phyloP scores from a whole-genome alignment of 1,139 yeast species.

The Diutina mesorugosa region DNA sequence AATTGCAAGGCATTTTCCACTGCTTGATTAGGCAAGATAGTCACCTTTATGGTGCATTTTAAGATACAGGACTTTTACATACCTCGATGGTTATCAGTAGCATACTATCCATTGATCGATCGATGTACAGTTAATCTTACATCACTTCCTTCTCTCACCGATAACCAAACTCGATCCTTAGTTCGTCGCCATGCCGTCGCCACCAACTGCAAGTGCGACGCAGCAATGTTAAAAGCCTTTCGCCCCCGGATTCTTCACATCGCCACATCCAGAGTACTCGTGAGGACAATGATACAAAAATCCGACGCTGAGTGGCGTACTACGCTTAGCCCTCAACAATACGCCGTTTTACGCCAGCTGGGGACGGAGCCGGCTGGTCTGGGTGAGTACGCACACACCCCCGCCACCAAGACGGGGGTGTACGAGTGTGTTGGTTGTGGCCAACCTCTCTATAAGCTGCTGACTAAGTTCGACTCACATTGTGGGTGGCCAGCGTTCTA shows the following conservation, averaged over 20 bases:
- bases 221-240: neutral
- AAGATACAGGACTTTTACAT: neutral
- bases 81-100: neutral
- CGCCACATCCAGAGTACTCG: neutral
- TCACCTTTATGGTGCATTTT: no score
- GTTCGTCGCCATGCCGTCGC: neutral
- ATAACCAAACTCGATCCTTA: neutral
- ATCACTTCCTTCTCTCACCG: neutral
- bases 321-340: slow-evolving; percentile 62
- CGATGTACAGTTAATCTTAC: neutral
- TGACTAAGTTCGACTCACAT: slow-evolving; percentile 74
- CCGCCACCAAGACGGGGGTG: slow-evolving; percentile 37
- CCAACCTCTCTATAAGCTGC: slow-evolving; percentile 64
- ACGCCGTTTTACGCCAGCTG: slow-evolving; percentile 61
- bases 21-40: neutral
- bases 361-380: slow-evolving; percentile 79
- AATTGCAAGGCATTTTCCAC: neutral
- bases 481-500: slow-evolving; percentile 99
- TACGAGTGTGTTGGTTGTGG: slow-evolving; percentile 82
- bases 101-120: neutral
- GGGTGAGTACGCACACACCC: slow-evolving; percentile 50
- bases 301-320: slow-evolving; percentile 74
- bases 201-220: neutral
- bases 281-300: slow-evolving; percentile 12
- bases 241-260: neutral